These are phyloP conservation scores for Borovskyia barvae DNA, from an alignment of 208 protist genomes.

Conservation along the genomic window DNA sequence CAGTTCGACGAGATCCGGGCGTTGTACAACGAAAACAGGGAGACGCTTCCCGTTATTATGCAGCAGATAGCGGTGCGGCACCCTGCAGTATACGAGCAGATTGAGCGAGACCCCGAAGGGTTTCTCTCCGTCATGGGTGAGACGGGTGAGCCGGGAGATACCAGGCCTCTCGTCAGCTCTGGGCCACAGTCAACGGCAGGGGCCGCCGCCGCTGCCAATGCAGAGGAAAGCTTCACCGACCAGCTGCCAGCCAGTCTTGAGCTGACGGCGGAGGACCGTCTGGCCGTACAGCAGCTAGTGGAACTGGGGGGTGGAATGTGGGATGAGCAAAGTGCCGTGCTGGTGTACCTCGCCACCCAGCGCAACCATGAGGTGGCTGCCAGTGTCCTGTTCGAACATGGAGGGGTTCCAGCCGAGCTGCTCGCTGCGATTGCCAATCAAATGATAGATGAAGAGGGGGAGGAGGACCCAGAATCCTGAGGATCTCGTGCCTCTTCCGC, in stretches of 20 bases:
- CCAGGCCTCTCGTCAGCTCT: background rate
- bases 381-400: conserved; percentile 73
- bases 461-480: conserved; percentile 27
- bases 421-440: conserved; percentile 27
- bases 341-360: conserved; percentile 71
- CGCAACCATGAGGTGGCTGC: conserved; percentile 78
- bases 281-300: conserved; percentile 62
- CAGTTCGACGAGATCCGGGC: conserved; percentile 73
- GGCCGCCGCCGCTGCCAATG: conserved; percentile 2
- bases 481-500: conserved; percentile 2
- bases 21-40: conserved; percentile 58
- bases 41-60: conserved; percentile 54
- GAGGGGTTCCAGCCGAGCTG: conserved; percentile 52
- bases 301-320: conserved; percentile 78
- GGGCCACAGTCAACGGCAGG: background rate
- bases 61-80: conserved; percentile 67
- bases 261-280: conserved; percentile 46
- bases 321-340: conserved; percentile 60
- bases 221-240: conserved; percentile 15
- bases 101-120: conserved; percentile 59
- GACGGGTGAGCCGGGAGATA: conserved; percentile 7
- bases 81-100: conserved; percentile 60
- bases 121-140: conserved; percentile 76
- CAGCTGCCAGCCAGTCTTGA: conserved; percentile 24
- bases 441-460: conserved; percentile 23